These are phyloP conservation scores for Agapanthus africanus DNA, from an alignment of 106 monocot genomes.

Conservation along the genomic window DNA sequence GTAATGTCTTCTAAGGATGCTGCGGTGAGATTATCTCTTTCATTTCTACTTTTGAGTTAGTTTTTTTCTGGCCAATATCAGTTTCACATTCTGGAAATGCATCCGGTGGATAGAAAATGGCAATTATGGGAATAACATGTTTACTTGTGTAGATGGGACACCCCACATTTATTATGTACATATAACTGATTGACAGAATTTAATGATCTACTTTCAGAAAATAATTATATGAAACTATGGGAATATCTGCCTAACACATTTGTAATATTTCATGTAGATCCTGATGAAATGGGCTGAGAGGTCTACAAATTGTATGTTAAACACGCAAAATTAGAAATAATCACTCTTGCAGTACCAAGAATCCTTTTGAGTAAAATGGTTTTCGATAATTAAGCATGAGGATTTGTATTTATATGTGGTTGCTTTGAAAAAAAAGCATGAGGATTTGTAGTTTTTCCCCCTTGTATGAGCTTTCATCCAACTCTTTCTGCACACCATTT, in stretches of 20 bases:
- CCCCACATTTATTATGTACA: not conserved
- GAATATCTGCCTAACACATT: not conserved
- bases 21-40: slow-evolving; percentile 40
- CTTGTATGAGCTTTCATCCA: too few species aligned
- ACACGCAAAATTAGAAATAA: not conserved
- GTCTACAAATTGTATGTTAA: not conserved
- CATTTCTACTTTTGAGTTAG: not conserved
- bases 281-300: not conserved
- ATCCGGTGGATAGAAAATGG: not conserved
- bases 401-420: too few species aligned
- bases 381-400: not conserved
- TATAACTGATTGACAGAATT: not conserved
- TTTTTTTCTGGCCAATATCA: not conserved
- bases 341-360: not conserved
- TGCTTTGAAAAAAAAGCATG: too few species aligned
- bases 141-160: not conserved
- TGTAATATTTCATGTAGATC: not conserved
- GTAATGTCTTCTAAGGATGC: slow-evolving; percentile 78
- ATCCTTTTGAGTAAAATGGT: not conserved
- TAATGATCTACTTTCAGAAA: not conserved
- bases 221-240: not conserved
- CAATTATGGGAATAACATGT: not conserved
- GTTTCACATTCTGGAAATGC: not conserved
- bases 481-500: too few species aligned
- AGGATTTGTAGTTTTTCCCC: not conserved